phyloP scores from a whole-genome alignment of 441 rosid genomes.

The Pelargonium fulgidum region DNA sequence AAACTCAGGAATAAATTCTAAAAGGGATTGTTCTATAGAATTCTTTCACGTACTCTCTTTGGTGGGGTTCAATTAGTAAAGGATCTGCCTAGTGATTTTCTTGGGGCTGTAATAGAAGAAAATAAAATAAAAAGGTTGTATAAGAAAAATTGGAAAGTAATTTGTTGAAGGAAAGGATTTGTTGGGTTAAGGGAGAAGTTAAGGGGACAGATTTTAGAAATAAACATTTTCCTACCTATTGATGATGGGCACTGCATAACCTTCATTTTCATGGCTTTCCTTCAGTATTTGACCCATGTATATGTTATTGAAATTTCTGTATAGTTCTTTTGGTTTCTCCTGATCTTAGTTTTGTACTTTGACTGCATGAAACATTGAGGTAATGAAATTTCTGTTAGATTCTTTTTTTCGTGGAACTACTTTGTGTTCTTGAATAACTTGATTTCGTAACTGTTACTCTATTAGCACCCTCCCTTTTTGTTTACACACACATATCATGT shows the following conservation, averaged over 20 bases:
- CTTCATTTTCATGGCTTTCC: not conserved
- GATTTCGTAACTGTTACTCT: too few species aligned
- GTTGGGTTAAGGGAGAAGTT: not conserved
- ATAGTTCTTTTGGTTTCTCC: not conserved
- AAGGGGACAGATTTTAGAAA: not conserved
- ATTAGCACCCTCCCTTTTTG: not conserved
- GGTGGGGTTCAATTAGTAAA: too few species aligned
- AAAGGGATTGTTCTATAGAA: not conserved
- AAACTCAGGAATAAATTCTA: not conserved
- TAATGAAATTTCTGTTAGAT: not conserved
- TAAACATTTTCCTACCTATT: not conserved
- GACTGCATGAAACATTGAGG: not conserved
- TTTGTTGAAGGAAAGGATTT: not conserved
- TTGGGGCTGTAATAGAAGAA: too few species aligned
- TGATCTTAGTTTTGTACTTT: not conserved
- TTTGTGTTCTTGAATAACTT: not conserved
- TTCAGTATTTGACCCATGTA: not conserved
- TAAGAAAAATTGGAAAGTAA: not conserved
- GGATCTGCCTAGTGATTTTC: too few species aligned
- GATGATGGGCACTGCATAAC: not conserved
- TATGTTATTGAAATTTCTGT: not conserved
- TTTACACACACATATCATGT: too few species aligned
- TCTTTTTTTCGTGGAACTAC: too few species aligned
- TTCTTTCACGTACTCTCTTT: too few species aligned
- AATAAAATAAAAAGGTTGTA: too few species aligned